Conservation (phyloP, 306 rosid genomes). For the Rosa lucieae region DNA sequence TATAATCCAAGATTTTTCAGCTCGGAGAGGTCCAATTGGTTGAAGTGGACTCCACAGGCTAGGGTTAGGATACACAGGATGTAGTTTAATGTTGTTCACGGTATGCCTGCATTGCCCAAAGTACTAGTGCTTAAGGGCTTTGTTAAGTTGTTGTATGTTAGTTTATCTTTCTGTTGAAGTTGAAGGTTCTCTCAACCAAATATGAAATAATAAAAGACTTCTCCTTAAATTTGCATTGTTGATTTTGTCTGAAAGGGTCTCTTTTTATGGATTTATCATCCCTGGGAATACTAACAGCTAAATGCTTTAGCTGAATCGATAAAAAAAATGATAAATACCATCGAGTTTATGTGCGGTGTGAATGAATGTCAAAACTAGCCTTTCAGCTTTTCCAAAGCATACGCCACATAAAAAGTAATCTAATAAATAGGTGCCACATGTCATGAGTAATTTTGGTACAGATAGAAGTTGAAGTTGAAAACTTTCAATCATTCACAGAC, state of each 20-base stretch:
- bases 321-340: too few relatives aligned
- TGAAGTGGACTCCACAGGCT: slow-evolving; percentile 4
- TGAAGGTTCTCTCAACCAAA: slow-evolving; percentile 1
- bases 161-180: background rate
- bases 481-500: background rate
- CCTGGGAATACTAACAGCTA: background rate
- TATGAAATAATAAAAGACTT: background rate
- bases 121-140: background rate
- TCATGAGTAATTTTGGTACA: too few relatives aligned
- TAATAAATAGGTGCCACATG: too few relatives aligned
- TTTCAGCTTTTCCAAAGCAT: too few relatives aligned
- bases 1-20: slow-evolving; percentile 1
- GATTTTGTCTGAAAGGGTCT: background rate
- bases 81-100: background rate
- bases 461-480: background rate
- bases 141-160: slow-evolving; percentile 1
- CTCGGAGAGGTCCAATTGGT: slow-evolving; percentile 6
- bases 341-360: too few relatives aligned
- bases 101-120: background rate
- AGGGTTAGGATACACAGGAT: background rate
- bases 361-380: too few relatives aligned
- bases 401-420: too few relatives aligned
- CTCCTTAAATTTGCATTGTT: background rate
- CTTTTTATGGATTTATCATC: background rate
- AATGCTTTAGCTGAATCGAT: too few relatives aligned